Evolutionary conservation across 345 rosid species (phyloP).

Genomic region (Rhizophora apiculata): DNA sequence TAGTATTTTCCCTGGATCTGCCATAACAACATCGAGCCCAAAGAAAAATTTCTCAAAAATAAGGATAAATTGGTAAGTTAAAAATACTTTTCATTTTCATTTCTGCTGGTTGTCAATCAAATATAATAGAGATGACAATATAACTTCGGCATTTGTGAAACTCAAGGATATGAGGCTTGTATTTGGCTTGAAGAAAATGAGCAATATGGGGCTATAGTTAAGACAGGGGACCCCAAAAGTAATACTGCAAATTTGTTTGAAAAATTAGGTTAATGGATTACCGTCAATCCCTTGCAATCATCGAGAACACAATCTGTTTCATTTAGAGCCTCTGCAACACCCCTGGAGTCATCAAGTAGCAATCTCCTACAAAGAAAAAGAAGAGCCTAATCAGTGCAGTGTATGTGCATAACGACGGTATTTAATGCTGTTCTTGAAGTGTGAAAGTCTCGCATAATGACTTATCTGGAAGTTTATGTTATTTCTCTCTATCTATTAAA

Average conservation of each 20-base stretch:
- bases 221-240: neutral
- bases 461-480: neutral
- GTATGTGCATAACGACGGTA: neutral
- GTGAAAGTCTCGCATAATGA: neutral
- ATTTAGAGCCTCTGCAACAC: constrained; percentile 80
- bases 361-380: constrained; percentile 61
- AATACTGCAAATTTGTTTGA: constrained; percentile 5
- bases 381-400: constrained; percentile 11
- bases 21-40: constrained; percentile 13
- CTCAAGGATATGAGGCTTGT: constrained; percentile 1
- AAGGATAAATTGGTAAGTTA: too few species aligned
- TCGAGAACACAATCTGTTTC: constrained; percentile 73
- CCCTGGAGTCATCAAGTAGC: constrained; percentile 85
- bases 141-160: neutral
- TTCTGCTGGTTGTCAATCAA: too few species aligned
- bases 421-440: neutral
- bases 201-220: neutral
- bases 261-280: constrained; percentile 25
- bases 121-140: too few species aligned
- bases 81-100: too few species aligned
- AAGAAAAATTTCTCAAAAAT: neutral
- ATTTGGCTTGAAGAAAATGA: neutral
- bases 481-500: too few species aligned
- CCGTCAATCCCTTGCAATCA: constrained; percentile 73
- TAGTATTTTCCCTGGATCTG: constrained; percentile 94